phyloP scores from a whole-genome alignment of 352 stramenopile species.

The Pythium coloratum region DNA sequence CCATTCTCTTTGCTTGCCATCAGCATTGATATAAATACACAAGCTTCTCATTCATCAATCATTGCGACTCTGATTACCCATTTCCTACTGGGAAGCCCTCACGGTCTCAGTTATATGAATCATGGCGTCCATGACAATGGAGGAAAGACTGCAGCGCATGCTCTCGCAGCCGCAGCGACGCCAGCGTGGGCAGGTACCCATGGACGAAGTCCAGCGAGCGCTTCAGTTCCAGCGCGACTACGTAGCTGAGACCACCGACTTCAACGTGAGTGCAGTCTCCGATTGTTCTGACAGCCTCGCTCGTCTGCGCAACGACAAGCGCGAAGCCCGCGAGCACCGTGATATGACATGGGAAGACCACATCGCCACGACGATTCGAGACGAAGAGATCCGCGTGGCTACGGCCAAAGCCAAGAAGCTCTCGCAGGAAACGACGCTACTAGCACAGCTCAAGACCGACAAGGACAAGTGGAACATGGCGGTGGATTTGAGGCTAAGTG shows the following conservation, averaged over 20 bases:
- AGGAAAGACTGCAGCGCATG: conserved; percentile 54
- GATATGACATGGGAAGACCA: conserved; percentile 76
- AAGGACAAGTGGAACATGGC: conserved; percentile 75
- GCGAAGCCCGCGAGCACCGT: conserved; percentile 49
- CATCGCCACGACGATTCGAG: conserved; percentile 31
- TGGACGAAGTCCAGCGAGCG: conserved; percentile 39
- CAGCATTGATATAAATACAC: conserved; percentile 16
- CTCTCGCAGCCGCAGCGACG: conserved; percentile 35
- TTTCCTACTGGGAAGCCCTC: not conserved
- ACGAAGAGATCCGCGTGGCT: conserved; percentile 21
- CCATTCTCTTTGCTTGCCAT: not conserved
- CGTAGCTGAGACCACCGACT: conserved; percentile 33
- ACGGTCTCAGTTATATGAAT: not conserved
- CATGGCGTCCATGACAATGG: conserved; percentile 22
- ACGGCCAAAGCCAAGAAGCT: conserved; percentile 43
- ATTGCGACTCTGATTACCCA: not conserved
- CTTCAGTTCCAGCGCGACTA: conserved; percentile 48
- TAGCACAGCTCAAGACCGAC: conserved; percentile 51
- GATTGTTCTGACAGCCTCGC: conserved; percentile 56
- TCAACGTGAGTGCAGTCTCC: conserved; percentile 45
- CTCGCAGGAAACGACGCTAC: conserved; percentile 50
- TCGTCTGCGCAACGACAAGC: conserved; percentile 41
- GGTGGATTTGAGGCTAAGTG: conserved; percentile 49
- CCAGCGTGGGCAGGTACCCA: conserved; percentile 52
- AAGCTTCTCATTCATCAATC: not conserved